These are phyloP conservation scores for Eustoma russellianum DNA, from an alignment of 257 asterid genomes.

Conservation along the genomic window DNA sequence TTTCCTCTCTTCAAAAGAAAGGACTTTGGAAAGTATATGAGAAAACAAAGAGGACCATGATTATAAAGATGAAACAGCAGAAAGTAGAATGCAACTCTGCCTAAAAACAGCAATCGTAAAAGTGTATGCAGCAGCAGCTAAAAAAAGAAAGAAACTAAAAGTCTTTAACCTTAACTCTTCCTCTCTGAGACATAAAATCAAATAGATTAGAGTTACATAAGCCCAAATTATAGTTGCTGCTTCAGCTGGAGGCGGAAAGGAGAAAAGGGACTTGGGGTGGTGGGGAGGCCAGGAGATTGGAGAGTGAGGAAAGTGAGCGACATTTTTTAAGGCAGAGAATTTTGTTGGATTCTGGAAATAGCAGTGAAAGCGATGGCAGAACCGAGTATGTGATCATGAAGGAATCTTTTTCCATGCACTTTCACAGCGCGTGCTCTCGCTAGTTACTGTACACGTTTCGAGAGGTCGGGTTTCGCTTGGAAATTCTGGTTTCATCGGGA, in stretches of 20 bases:
- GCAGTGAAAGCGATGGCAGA: conserved; percentile 7
- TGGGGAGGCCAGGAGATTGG: neutral
- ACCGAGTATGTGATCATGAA: neutral
- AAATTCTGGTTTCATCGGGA: no score
- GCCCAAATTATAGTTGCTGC: neutral
- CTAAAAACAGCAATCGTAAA: neutral
- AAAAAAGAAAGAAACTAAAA: conserved; percentile 5
- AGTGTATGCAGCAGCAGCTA: neutral
- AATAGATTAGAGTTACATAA: conserved; percentile 1
- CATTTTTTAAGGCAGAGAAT: conserved; percentile 7
- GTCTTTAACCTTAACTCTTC: conserved; percentile 1
- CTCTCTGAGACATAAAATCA: neutral
- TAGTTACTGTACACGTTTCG: no score
- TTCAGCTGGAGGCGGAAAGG: neutral
- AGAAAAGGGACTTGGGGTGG: neutral
- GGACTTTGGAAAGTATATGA: no score
- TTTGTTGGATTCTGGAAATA: conserved; percentile 7
- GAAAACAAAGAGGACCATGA: no score
- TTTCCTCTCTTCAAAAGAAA: no score
- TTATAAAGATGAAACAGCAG: no score
- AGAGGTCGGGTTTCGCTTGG: no score
- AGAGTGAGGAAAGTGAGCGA: conserved; percentile 19
- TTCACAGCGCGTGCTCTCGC: no score
- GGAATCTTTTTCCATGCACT: no score
- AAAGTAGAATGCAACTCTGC: neutral